Conservation (phyloP, 257 asterid genomes). For the Solanum bukasovii region DNA sequence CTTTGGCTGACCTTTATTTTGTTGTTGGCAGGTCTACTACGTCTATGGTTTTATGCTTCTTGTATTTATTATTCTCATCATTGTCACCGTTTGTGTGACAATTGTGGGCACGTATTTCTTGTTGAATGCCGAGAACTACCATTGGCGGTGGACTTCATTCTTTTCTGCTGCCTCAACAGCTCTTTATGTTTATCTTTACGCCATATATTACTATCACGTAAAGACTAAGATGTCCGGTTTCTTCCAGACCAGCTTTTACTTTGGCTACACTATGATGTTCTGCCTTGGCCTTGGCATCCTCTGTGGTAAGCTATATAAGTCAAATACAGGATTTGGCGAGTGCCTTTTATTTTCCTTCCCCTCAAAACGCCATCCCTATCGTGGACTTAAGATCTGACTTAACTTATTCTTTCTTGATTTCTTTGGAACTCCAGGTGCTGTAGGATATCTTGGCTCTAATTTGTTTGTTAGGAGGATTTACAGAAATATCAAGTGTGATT, state of each 20-base stretch:
- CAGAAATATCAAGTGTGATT: conserved; percentile 46
- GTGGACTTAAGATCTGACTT: background rate
- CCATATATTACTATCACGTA: conserved; percentile 57
- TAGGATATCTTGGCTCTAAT: conserved; percentile 38
- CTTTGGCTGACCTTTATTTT: background rate
- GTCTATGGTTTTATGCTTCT: conserved; percentile 84
- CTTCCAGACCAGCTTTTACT: conserved; percentile 87
- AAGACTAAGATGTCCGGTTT: conserved; percentile 85
- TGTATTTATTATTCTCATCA: conserved; percentile 67
- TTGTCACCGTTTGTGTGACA: conserved; percentile 77
- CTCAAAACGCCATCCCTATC: background rate
- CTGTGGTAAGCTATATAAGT: conserved; percentile 42
- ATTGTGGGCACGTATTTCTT: conserved; percentile 86
- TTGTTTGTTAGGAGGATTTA: conserved; percentile 39
- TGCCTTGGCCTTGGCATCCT: conserved; percentile 71
- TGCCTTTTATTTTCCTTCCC: background rate
- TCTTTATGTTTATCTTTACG: conserved; percentile 61
- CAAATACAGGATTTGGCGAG: background rate
- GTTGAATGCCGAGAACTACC: conserved; percentile 80
- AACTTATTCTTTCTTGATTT: background rate
- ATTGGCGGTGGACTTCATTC: conserved; percentile 90
- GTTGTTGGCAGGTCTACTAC: conserved; percentile 57
- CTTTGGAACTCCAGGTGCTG: conserved; percentile 25
- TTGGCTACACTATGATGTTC: conserved; percentile 80
- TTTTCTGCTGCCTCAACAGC: conserved; percentile 78